phyloP scores from a whole-genome alignment of 2,329 filamentous ascomycete species.

The Penicillium sp. region DNA sequence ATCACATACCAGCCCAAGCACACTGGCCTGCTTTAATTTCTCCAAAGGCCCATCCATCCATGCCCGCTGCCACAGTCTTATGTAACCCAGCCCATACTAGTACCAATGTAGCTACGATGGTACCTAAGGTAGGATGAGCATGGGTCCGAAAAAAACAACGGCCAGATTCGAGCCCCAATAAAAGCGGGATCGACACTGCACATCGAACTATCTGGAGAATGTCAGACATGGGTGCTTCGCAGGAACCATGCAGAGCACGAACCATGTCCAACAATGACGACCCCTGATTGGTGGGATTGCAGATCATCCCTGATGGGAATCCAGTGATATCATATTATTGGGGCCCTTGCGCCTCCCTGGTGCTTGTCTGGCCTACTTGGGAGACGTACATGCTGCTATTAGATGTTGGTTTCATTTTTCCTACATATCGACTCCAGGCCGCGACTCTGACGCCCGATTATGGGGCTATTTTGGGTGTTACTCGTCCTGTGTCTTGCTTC shows the following conservation, averaged over 20 bases:
- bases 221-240: slow-evolving; percentile 9
- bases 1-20: slow-evolving; percentile 10
- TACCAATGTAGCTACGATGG: neutral
- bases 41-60: neutral
- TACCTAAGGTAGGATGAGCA: neutral
- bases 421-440: slow-evolving; percentile 1
- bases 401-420: slow-evolving; percentile 1
- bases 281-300: neutral
- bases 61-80: slow-evolving; percentile 1
- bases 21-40: neutral
- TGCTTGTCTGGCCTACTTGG: neutral
- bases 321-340: slow-evolving; percentile 9
- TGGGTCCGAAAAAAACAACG: neutral
- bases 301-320: neutral
- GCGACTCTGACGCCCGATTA: neutral
- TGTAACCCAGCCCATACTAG: neutral
- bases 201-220: slow-evolving; percentile 7
- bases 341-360: slow-evolving; percentile 3
- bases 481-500: neutral
- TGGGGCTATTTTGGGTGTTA: neutral
- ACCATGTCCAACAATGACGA: neutral
- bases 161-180: neutral
- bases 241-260: slow-evolving; percentile 6
- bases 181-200: slow-evolving; percentile 4
- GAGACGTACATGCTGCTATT: slow-evolving; percentile 1